phyloP scores from a whole-genome alignment of 305 asterid species.

The Lippia alba region DNA sequence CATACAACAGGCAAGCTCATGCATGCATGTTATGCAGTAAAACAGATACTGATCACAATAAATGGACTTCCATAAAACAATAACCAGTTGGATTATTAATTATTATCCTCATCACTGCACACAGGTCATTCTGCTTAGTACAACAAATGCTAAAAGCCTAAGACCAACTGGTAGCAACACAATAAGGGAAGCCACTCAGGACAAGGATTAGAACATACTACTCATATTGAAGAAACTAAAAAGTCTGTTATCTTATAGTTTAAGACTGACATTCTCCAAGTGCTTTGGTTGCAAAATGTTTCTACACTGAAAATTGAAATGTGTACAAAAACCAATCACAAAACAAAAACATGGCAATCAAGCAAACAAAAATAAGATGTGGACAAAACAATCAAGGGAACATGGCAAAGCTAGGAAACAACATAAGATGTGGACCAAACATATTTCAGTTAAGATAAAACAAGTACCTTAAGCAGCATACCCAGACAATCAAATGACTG shows the following conservation, averaged over 20 bases:
- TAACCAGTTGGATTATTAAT: background rate
- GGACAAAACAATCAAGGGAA: background rate
- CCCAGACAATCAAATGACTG: conserved; percentile 1
- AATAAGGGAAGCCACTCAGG: background rate
- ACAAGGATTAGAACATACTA: background rate
- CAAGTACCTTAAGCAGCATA: conserved; percentile 15
- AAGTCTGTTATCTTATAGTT: background rate
- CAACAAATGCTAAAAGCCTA: background rate
- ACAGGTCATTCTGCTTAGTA: background rate
- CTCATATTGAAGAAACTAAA: background rate
- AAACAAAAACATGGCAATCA: no score
- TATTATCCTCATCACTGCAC: background rate
- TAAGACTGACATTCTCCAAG: background rate
- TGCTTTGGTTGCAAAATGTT: background rate
- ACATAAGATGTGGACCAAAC: background rate
- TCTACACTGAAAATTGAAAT: background rate
- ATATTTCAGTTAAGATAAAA: background rate
- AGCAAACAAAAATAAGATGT: no score
- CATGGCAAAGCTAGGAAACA: background rate
- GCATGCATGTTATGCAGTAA: background rate
- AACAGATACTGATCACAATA: background rate
- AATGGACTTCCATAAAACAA: no score
- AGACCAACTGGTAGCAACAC: background rate
- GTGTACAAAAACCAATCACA: no score
- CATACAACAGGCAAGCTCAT: background rate